Evolutionary conservation across 2,329 filamentous ascomycete species (phyloP).

Genomic region (Mariannaea sp.): DNA sequence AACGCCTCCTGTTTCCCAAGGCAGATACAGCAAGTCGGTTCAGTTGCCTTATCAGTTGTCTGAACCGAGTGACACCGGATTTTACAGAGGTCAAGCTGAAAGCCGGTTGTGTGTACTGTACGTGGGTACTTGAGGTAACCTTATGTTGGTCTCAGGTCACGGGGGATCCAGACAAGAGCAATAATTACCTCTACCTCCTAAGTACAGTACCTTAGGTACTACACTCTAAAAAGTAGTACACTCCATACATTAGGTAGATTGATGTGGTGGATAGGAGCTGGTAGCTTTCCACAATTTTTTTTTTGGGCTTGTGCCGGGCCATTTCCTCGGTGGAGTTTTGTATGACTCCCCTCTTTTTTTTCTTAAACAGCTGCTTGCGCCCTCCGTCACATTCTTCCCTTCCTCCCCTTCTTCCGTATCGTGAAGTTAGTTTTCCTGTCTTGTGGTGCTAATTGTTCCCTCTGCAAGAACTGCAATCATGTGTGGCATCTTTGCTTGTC

Average conservation of each 20-base stretch:
- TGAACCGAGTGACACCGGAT: constrained; percentile 16
- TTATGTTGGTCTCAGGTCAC: constrained; percentile 2
- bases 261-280: too few species aligned
- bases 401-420: constrained; percentile 11
- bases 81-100: constrained; percentile 13
- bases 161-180: constrained; percentile 18
- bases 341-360: constrained; percentile 24
- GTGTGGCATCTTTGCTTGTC: constrained; percentile 98
- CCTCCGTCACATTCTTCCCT: constrained; percentile 20
- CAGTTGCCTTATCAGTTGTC: constrained; percentile 4
- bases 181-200: too few species aligned
- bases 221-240: too few species aligned
- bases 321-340: constrained; percentile 21
- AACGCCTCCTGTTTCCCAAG: constrained; percentile 11
- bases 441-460: constrained; percentile 6
- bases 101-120: constrained; percentile 1
- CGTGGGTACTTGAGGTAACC: too few species aligned
- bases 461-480: constrained; percentile 59
- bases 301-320: constrained; percentile 27
- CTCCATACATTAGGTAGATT: too few species aligned
- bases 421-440: background rate
- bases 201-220: too few species aligned
- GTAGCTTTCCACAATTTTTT: constrained; percentile 34
- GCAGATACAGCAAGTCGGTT: too few species aligned
- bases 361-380: constrained; percentile 12